phyloP scores from a whole-genome alignment of 2,329 filamentous ascomycete species.

The Didymella keratinophila region DNA sequence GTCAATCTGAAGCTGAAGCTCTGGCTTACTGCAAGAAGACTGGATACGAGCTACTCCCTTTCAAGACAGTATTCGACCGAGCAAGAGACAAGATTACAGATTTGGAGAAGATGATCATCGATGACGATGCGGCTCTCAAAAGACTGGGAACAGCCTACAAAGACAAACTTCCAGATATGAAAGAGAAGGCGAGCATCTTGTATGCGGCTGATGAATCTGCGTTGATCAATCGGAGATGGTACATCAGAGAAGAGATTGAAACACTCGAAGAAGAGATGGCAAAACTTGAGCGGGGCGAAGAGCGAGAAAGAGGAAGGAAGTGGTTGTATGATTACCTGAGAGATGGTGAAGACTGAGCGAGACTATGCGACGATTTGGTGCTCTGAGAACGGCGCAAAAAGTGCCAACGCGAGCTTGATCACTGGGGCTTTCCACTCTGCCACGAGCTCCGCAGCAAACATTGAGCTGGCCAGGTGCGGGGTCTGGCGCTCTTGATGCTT shows the following conservation, averaged over 20 bases:
- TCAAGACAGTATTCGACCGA: background rate
- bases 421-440: too few species aligned
- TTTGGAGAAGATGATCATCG: background rate
- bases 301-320: background rate
- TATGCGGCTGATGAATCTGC: background rate
- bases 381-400: too few species aligned
- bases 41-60: conserved; percentile 5
- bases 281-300: conserved; percentile 2
- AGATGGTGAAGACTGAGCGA: background rate
- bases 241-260: background rate
- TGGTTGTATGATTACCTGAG: conserved; percentile 7
- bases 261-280: background rate
- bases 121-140: background rate
- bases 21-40: conserved; percentile 13
- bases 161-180: background rate
- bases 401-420: too few species aligned
- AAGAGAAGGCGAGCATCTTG: background rate
- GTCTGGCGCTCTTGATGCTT: too few species aligned
- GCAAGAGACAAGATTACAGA: background rate
- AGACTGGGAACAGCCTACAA: background rate
- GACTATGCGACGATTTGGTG: too few species aligned
- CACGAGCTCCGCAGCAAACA: too few species aligned
- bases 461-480: too few species aligned
- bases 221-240: background rate
- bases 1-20: conserved; percentile 19